Percentiles rank a stretch among this genome's conserved stretches.
These are phyloP conservation scores for Glarea lozoyensis DNA, from an alignment of 495 filamentous ascomycete species.

Conservation along the genomic window DNA sequence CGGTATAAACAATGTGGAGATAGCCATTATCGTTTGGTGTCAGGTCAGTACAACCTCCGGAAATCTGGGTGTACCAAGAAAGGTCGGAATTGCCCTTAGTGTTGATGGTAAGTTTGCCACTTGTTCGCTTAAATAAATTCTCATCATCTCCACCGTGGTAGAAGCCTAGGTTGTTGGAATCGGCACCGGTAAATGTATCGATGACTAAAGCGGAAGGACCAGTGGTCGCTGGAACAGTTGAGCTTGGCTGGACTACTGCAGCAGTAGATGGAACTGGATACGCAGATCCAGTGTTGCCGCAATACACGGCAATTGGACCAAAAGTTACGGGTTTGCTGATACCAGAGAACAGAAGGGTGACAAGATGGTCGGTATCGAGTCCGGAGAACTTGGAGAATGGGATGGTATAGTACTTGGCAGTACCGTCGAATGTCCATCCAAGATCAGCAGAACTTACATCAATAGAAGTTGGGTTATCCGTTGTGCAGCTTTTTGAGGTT, in stretches of 20 bases:
- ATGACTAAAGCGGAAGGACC: conserved; percentile 51
- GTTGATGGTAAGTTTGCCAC: conserved; percentile 45
- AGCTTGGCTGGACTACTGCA: conserved; percentile 26
- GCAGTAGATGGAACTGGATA: conserved; percentile 37
- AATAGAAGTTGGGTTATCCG: conserved; percentile 25
- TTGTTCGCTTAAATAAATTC: conserved; percentile 40
- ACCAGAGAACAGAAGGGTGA: conserved; percentile 38
- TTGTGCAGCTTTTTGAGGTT: conserved; percentile 33
- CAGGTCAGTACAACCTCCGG: conserved; percentile 51
- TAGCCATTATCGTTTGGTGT: conserved; percentile 46
- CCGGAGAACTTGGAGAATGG: conserved; percentile 43
- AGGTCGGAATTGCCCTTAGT: conserved; percentile 57
- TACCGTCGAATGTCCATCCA: conserved; percentile 53
- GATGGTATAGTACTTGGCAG: conserved; percentile 50
- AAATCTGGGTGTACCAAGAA: conserved; percentile 59
- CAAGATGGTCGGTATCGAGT: conserved; percentile 42
- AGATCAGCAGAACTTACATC: conserved; percentile 36
- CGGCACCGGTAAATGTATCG: conserved; percentile 49
- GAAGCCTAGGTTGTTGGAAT: conserved; percentile 55
- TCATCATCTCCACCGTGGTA: conserved; percentile 65
- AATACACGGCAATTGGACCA: conserved; percentile 53
- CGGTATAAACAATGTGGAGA: conserved; percentile 64
- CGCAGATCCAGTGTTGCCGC: conserved; percentile 39
- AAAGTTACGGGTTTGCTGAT: conserved; percentile 39
- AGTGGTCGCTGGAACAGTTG: conserved; percentile 39